phyloP scores from a whole-genome alignment of 257 asterid species.

The Capsicum baccatum region DNA sequence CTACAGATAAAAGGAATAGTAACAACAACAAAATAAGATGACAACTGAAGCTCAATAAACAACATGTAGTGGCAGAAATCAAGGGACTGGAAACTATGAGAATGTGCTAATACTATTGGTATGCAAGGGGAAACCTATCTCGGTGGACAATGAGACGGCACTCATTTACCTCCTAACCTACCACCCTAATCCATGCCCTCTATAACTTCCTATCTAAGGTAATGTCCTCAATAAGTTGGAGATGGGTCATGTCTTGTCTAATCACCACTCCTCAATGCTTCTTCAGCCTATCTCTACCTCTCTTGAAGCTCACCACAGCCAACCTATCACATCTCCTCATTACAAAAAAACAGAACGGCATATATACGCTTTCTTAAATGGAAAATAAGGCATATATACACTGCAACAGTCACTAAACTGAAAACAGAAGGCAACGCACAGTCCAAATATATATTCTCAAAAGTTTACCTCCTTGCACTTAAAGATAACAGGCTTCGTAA shows the following conservation, averaged over 20 bases:
- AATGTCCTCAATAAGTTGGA: not conserved
- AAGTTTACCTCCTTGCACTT: slow-evolving; percentile 87
- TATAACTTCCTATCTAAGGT: not conserved
- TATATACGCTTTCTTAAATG: not conserved
- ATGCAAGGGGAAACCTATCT: not conserved
- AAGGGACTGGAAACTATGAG: not conserved
- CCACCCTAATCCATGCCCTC: not conserved
- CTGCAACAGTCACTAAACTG: slow-evolving; percentile 13
- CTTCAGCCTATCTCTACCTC: not conserved
- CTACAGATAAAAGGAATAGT: not conserved
- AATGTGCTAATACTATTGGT: not conserved
- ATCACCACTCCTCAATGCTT: not conserved
- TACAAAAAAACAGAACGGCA: not conserved
- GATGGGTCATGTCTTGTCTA: not conserved
- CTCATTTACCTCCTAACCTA: not conserved
- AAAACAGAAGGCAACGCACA: slow-evolving; percentile 23
- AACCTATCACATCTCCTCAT: not conserved
- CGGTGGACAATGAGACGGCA: not conserved
- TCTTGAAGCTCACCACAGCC: not conserved
- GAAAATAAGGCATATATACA: not conserved
- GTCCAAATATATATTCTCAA: slow-evolving; percentile 27
- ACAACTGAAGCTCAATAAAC: not conserved
- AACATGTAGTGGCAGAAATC: slow-evolving; percentile 1
- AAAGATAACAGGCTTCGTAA: slow-evolving; percentile 64
- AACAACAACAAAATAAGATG: not conserved